Evolutionary conservation across 768 basidiomycete genomes (phyloP).

Genomic region (Auriculariales sp.): DNA sequence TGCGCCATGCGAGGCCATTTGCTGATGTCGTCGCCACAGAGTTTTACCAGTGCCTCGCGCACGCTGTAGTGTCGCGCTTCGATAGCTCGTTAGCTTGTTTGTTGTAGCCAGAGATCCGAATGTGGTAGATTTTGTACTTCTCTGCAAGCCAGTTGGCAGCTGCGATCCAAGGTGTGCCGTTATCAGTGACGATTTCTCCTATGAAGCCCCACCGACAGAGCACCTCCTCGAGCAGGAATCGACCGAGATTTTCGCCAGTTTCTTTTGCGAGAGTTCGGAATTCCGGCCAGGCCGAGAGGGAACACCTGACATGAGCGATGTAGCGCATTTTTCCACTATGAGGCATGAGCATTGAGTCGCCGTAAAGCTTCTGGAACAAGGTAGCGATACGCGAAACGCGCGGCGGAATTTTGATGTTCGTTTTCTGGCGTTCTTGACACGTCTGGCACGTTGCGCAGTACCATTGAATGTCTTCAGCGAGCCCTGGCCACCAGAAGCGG

Average conservation of each 20-base stretch:
- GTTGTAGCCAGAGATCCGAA: constrained; percentile 28
- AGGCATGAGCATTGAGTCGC: constrained; percentile 6
- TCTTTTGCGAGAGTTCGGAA: constrained; percentile 15
- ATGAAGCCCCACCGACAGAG: constrained; percentile 9
- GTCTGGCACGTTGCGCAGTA: constrained; percentile 18
- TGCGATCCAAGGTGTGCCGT: constrained; percentile 6
- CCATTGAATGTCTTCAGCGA: constrained; percentile 17
- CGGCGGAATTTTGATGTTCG: constrained; percentile 11
- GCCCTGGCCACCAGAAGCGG: constrained; percentile 13
- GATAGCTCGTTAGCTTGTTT: constrained; percentile 23
- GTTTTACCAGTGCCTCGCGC: constrained; percentile 16
- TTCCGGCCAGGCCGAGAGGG: constrained; percentile 20
- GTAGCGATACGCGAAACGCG: constrained; percentile 11
- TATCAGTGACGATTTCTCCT: constrained; percentile 11
- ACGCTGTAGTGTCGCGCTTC: constrained; percentile 18
- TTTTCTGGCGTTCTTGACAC: constrained; percentile 16
- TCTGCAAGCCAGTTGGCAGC: constrained; percentile 4
- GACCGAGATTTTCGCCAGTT: background rate
- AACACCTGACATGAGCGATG: constrained; percentile 23
- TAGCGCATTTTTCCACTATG: constrained; percentile 5
- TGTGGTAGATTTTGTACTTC: constrained; percentile 8
- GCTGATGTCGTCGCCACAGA: constrained; percentile 12
- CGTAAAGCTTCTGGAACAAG: constrained; percentile 11
- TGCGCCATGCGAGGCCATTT: constrained; percentile 6
- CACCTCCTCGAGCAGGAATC: constrained; percentile 12